phyloP scores from a whole-genome alignment of 2,329 filamentous ascomycete species.

The Fusarium sp. region DNA sequence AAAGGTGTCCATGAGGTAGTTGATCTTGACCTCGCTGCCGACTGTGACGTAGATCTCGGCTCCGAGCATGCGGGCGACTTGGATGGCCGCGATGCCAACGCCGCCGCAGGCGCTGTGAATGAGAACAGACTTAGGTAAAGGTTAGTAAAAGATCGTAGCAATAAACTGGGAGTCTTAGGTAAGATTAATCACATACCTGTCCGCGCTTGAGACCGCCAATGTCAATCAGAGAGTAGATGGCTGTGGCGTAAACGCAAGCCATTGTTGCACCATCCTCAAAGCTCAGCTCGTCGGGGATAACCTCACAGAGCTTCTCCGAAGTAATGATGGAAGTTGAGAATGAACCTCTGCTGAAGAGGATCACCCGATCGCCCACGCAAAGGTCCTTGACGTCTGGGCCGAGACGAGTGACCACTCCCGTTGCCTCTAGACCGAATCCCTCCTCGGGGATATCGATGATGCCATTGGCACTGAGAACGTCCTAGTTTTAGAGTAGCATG shows the following conservation, averaged over 20 bases:
- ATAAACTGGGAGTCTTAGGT: neutral
- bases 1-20: conserved; percentile 48
- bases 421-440: conserved; percentile 46
- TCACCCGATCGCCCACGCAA: conserved; percentile 49
- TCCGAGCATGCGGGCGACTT: conserved; percentile 45
- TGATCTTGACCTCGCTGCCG: conserved; percentile 50
- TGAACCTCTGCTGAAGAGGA: conserved; percentile 46
- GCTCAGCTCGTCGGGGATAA: conserved; percentile 50
- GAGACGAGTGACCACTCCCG: conserved; percentile 47
- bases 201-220: conserved; percentile 10
- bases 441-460: conserved; percentile 37
- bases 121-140: conserved; percentile 43
- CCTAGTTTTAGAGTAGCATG: conserved; percentile 39
- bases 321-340: conserved; percentile 28
- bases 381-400: conserved; percentile 45
- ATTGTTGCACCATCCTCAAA: conserved; percentile 53
- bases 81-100: conserved; percentile 50
- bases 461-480: conserved; percentile 53
- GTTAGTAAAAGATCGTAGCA: neutral
- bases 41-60: conserved; percentile 54
- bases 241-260: conserved; percentile 51
- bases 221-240: conserved; percentile 47
- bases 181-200: conserved; percentile 1
- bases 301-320: conserved; percentile 36
- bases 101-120: conserved; percentile 52